Conservation (phyloP, 805 yeast species). For the Ogataea corticis region DNA sequence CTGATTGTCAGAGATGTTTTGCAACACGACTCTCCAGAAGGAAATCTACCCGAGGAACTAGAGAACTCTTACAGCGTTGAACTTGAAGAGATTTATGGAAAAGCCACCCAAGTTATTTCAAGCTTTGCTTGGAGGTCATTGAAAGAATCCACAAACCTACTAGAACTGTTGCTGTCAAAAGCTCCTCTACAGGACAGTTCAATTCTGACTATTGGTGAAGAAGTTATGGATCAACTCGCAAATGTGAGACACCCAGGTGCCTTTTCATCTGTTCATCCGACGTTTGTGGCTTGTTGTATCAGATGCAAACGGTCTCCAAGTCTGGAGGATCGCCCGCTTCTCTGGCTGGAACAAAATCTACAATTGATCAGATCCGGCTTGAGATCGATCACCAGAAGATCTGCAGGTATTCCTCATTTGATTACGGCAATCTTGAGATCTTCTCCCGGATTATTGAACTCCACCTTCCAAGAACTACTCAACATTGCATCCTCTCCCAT, state of each 20-base stretch:
- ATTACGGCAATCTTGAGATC: constrained; percentile 74
- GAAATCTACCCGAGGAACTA: constrained; percentile 52
- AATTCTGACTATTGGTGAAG: constrained; percentile 46
- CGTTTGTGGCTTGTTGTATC: constrained; percentile 65
- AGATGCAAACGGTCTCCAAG: constrained; percentile 45
- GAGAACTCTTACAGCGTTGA: constrained; percentile 38
- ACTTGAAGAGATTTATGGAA: constrained; percentile 35
- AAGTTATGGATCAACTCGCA: constrained; percentile 66
- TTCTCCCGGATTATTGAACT: constrained; percentile 41
- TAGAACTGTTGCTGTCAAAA: constrained; percentile 45
- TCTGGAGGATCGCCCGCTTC: constrained; percentile 39
- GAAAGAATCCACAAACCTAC: constrained; percentile 66
- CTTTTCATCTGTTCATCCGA: constrained; percentile 82
- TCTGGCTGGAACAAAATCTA: constrained; percentile 64
- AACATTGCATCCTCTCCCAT: constrained; percentile 56
- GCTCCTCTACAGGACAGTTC: constrained; percentile 31
- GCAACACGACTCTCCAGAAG: constrained; percentile 72
- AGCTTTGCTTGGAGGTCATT: constrained; percentile 83
- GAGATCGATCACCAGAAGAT: constrained; percentile 80
- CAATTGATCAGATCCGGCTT: constrained; percentile 44
- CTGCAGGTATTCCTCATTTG: constrained; percentile 88
- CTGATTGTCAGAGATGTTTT: constrained; percentile 45
- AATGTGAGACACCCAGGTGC: constrained; percentile 89
- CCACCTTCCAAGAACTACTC: constrained; percentile 53
- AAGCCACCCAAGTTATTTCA: constrained; percentile 46